A percentile compares a stretch with the other conserved stretches of the same genome.
Evolutionary conservation across 495 filamentous ascomycete genomes (phyloP).

Genomic region (Choiromyces venosus): DNA sequence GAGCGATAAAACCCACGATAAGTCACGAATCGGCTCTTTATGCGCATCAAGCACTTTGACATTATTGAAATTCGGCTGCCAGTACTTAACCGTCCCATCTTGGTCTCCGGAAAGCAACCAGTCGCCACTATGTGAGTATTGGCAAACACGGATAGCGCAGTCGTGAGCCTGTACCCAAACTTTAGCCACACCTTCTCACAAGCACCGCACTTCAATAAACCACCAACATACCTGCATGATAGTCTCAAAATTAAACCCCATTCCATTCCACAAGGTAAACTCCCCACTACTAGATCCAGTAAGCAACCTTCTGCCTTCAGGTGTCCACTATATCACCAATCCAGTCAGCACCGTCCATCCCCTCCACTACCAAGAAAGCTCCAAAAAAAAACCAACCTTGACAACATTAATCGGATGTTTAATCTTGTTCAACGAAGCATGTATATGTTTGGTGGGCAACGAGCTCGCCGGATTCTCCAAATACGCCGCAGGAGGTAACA

Average conservation of each 20-base stretch:
- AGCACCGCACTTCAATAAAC: conserved; percentile 42
- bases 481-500: conserved; percentile 77
- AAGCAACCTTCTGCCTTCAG: conserved; percentile 82
- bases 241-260: conserved; percentile 98
- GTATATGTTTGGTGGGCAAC: conserved; percentile 81
- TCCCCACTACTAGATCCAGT: conserved; percentile 94
- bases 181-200: conserved; percentile 12
- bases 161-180: conserved; percentile 66
- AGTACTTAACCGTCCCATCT: conserved; percentile 93
- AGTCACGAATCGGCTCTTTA: conserved; percentile 76
- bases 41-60: conserved; percentile 91
- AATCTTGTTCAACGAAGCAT: conserved; percentile 94
- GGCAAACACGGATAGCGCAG: conserved; percentile 76
- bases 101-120: conserved; percentile 96
- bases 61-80: conserved; percentile 99
- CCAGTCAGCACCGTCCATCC: background rate
- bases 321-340: conserved; percentile 65
- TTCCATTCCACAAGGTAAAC: conserved; percentile 98
- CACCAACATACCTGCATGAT: conserved; percentile 64
- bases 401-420: conserved; percentile 98
- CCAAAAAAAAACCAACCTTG: conserved; percentile 28
- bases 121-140: conserved; percentile 89
- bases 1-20: conserved; percentile 49
- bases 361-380: conserved; percentile 1
- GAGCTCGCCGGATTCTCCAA: conserved; percentile 67